phyloP scores from a whole-genome alignment of 2,329 filamentous ascomycete species.

The Metarhizium robertsii region DNA sequence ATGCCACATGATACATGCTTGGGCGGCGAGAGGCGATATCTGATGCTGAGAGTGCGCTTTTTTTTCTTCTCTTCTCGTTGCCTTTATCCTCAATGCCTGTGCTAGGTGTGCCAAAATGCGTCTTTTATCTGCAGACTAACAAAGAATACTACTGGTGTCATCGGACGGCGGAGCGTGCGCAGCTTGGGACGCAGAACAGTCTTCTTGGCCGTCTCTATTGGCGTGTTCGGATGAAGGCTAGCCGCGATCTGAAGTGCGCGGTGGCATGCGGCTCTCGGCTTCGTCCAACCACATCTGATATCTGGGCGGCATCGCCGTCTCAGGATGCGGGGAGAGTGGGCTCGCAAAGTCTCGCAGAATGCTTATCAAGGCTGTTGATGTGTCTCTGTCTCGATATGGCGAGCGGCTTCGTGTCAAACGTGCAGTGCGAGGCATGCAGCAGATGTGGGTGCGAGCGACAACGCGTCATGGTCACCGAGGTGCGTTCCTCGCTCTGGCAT shows the following conservation, averaged over 20 bases:
- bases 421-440: background rate
- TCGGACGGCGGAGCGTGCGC: background rate
- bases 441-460: background rate
- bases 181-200: background rate
- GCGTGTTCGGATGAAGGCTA: background rate
- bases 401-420: too few species aligned
- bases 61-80: background rate
- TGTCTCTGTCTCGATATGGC: background rate
- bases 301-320: background rate
- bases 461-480: background rate
- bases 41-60: background rate
- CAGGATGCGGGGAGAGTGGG: background rate
- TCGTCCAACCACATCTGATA: background rate
- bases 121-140: background rate
- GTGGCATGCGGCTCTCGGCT: background rate
- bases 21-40: background rate
- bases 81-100: background rate
- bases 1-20: background rate
- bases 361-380: background rate
- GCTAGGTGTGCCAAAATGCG: background rate
- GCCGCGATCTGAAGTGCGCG: background rate
- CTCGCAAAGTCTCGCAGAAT: background rate
- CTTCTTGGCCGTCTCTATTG: background rate
- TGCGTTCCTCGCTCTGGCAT: background rate
- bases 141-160: background rate